Percentiles rank a stretch among this genome's conserved stretches.
Evolutionary conservation across 2,329 filamentous ascomycete species (phyloP).

Genomic region (Iodosphaeria phyllophila): DNA sequence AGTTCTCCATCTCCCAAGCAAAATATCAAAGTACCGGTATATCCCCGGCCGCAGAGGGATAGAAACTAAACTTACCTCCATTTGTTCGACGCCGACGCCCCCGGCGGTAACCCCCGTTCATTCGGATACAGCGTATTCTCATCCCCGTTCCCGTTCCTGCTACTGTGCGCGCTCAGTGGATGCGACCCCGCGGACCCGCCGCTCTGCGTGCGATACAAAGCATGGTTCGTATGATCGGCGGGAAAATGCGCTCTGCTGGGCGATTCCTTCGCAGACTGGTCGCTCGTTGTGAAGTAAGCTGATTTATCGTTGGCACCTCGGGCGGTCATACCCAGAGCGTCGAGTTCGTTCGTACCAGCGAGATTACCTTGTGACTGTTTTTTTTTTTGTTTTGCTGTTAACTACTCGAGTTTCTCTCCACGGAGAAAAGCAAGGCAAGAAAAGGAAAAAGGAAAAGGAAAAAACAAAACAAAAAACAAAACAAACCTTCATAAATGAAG

Average conservation of each 20-base stretch:
- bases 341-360: slow-evolving; percentile 1
- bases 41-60: background rate
- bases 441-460: too few species aligned
- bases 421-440: too few species aligned
- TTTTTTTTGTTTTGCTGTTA: too few species aligned
- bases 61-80: background rate
- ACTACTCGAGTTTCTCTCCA: too few species aligned
- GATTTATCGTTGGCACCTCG: slow-evolving; percentile 1
- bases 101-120: background rate
- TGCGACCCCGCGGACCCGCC: too few species aligned
- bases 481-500: slow-evolving; percentile 85
- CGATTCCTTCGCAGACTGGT: background rate
- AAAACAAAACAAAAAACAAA: too few species aligned
- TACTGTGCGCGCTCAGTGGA: too few species aligned
- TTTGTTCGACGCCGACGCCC: slow-evolving; percentile 1
- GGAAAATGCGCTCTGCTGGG: background rate
- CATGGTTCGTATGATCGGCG: background rate
- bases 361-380: too few species aligned
- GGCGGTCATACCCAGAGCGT: slow-evolving; percentile 1
- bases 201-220: background rate
- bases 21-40: too few species aligned
- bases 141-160: background rate
- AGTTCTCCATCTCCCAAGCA: background rate
- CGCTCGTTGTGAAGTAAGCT: too few species aligned
- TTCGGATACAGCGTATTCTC: background rate